A percentile compares a stretch with the other conserved stretches of the same genome.
Evolutionary conservation across 1,284 basidiomycete genomes (phyloP).

Genomic region (Sanghuangporus baumii): DNA sequence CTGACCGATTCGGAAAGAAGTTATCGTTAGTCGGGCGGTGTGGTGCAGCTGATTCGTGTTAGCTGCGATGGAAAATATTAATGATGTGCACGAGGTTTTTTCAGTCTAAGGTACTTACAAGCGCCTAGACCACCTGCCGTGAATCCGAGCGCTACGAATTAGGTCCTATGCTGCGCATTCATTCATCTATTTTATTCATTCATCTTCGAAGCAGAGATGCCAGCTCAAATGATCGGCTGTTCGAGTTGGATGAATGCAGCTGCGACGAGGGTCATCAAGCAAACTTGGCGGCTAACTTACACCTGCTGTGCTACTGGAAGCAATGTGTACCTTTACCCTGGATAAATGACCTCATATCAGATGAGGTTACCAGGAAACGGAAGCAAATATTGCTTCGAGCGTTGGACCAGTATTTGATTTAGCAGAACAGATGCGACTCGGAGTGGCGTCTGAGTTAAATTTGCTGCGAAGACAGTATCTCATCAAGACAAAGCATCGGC

Average conservation of each 20-base stretch:
- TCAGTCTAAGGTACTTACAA: neutral
- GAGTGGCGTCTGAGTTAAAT: neutral
- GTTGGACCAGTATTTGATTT: neutral
- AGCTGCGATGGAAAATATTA: too few relatives aligned
- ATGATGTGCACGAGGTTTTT: too few relatives aligned
- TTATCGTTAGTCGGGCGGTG: too few relatives aligned
- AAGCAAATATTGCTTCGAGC: neutral
- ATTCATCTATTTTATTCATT: neutral
- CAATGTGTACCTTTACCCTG: neutral
- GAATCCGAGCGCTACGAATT: neutral
- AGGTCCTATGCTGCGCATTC: neutral
- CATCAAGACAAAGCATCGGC: neutral
- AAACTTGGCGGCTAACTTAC: neutral
- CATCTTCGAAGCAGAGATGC: neutral
- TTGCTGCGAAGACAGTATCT: neutral
- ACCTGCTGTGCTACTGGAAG: neutral
- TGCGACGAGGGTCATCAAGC: neutral
- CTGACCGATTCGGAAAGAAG: too few relatives aligned
- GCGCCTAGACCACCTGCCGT: neutral
- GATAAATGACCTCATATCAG: neutral
- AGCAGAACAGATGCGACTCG: neutral
- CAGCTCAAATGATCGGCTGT: too few relatives aligned
- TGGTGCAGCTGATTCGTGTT: too few relatives aligned
- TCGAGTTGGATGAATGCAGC: too few relatives aligned
- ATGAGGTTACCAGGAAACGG: neutral